phyloP scores from a whole-genome alignment of 306 rosid species.

The Morella rubra region DNA sequence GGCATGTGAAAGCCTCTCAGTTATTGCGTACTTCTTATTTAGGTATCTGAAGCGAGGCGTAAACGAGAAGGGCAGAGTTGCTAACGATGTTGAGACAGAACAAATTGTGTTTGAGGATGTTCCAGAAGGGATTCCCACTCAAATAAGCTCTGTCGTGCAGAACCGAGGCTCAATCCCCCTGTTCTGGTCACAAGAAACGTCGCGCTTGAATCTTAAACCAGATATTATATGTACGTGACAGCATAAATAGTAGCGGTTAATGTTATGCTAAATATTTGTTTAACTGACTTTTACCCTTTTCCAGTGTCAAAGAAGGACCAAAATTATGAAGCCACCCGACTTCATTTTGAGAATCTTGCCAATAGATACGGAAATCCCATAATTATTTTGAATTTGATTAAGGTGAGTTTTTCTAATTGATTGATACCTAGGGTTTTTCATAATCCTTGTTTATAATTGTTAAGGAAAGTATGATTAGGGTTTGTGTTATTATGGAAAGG shows the following conservation, averaged over 20 bases:
- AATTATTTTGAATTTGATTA: conserved; percentile 86
- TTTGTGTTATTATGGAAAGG: too few relatives aligned
- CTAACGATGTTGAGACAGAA: conserved; percentile 98
- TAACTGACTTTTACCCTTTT: conserved; percentile 5
- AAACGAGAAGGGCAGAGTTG: conserved; percentile 94
- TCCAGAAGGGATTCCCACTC: conserved; percentile 59
- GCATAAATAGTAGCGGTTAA: neutral
- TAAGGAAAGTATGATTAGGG: too few relatives aligned
- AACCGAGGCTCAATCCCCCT: conserved; percentile 96
- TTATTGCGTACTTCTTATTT: conserved; percentile 26
- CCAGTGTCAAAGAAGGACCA: conserved; percentile 71
- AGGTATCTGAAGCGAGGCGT: conserved; percentile 95
- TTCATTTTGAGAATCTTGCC: conserved; percentile 90
- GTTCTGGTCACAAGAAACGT: conserved; percentile 96
- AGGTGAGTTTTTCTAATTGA: conserved; percentile 45
- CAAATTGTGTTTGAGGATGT: conserved; percentile 72
- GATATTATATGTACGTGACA: conserved; percentile 73
- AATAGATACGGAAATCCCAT: conserved; percentile 88
- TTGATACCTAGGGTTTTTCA: neutral
- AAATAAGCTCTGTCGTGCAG: conserved; percentile 91
- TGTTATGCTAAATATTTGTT: conserved; percentile 20
- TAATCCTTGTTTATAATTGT: too few relatives aligned
- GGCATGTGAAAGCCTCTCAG: conserved; percentile 2
- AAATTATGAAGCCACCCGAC: conserved; percentile 80
- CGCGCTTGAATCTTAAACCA: conserved; percentile 79